These are phyloP conservation scores for Aspergillus texensis DNA, from an alignment of 2,329 filamentous ascomycete species.

Conservation along the genomic window DNA sequence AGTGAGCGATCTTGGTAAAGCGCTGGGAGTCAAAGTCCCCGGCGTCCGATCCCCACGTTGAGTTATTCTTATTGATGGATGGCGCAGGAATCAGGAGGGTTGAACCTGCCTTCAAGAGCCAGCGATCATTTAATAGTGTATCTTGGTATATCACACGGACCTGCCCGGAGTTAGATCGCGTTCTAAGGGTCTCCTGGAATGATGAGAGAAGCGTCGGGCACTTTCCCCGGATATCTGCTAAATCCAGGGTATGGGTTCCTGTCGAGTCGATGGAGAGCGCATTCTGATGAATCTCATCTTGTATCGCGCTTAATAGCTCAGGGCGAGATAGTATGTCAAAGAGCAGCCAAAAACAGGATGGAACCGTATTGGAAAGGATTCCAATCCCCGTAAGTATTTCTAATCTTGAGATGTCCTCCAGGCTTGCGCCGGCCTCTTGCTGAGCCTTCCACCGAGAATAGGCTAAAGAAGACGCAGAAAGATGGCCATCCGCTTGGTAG, in stretches of 20 bases:
- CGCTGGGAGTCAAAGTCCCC: slow-evolving; percentile 26
- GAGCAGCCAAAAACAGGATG: slow-evolving; percentile 50
- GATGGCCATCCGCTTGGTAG: slow-evolving; percentile 40
- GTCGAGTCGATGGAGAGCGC: slow-evolving; percentile 25
- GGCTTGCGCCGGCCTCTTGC: slow-evolving; percentile 16
- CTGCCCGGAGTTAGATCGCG: slow-evolving; percentile 26
- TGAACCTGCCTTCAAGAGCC: slow-evolving; percentile 42
- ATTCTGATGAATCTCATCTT: slow-evolving; percentile 41
- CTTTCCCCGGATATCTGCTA: slow-evolving; percentile 36
- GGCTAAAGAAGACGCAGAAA: slow-evolving; percentile 33
- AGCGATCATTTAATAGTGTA: slow-evolving; percentile 35
- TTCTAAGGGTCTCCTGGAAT: slow-evolving; percentile 42
- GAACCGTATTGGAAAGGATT: slow-evolving; percentile 47
- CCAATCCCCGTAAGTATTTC: slow-evolving; percentile 37
- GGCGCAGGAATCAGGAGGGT: slow-evolving; percentile 39
- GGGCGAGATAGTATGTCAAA: slow-evolving; percentile 48
- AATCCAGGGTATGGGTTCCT: slow-evolving; percentile 29
- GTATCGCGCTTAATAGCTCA: slow-evolving; percentile 40
- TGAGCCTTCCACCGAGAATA: slow-evolving; percentile 19
- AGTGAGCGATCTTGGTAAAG: slow-evolving; percentile 16
- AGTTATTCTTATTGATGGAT: slow-evolving; percentile 29
- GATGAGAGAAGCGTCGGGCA: slow-evolving; percentile 41
- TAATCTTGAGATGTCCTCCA: slow-evolving; percentile 28
- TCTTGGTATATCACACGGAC: slow-evolving; percentile 39
- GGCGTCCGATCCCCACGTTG: slow-evolving; percentile 33